These are phyloP conservation scores for Heliamphora exappendiculata DNA, from an alignment of 148 eudicot species.

Conservation along the genomic window DNA sequence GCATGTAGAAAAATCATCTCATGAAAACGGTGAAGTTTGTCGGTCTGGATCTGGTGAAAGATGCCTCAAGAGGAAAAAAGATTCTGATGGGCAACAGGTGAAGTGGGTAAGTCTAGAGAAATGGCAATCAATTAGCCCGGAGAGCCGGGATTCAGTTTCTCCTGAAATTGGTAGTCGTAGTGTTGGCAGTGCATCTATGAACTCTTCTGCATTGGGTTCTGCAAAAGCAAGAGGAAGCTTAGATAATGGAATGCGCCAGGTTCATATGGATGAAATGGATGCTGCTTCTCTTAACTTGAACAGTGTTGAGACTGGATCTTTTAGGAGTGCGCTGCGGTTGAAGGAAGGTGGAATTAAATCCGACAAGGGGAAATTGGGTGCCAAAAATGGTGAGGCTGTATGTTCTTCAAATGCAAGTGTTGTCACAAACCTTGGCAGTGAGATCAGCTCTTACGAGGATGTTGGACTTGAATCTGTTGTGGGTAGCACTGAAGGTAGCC, in stretches of 20 bases:
- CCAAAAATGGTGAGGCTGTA: slow-evolving; percentile 15
- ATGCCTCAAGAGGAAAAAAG: slow-evolving; percentile 33
- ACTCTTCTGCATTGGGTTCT: neutral
- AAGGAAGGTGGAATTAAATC: slow-evolving; percentile 12
- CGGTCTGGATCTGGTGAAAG: slow-evolving; percentile 27
- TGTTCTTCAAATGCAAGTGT: slow-evolving; percentile 20
- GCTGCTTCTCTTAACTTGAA: neutral
- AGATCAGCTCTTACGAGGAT: slow-evolving; percentile 12
- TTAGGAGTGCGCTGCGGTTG: neutral
- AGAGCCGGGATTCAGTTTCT: slow-evolving; percentile 32
- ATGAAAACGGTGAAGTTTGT: slow-evolving; percentile 19
- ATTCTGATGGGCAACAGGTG: slow-evolving; percentile 17
- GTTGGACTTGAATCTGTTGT: slow-evolving; percentile 16
- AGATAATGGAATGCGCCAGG: slow-evolving; percentile 9
- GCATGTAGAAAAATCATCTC: slow-evolving; percentile 14
- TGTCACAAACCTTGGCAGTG: slow-evolving; percentile 18
- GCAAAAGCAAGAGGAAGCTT: neutral
- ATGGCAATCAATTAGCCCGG: slow-evolving; percentile 30
- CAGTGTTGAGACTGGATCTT: neutral
- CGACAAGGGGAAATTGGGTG: slow-evolving; percentile 10
- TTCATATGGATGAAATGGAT: neutral
- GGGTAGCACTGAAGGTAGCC: slow-evolving; percentile 16
- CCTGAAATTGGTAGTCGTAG: slow-evolving; percentile 31
- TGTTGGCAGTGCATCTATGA: slow-evolving; percentile 14
- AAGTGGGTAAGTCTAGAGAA: slow-evolving; percentile 24